A percentile compares a stretch with the other conserved stretches of the same genome.
These are phyloP conservation scores for Ochetophila trinervis DNA, from an alignment of 306 rosid species.

Conservation along the genomic window DNA sequence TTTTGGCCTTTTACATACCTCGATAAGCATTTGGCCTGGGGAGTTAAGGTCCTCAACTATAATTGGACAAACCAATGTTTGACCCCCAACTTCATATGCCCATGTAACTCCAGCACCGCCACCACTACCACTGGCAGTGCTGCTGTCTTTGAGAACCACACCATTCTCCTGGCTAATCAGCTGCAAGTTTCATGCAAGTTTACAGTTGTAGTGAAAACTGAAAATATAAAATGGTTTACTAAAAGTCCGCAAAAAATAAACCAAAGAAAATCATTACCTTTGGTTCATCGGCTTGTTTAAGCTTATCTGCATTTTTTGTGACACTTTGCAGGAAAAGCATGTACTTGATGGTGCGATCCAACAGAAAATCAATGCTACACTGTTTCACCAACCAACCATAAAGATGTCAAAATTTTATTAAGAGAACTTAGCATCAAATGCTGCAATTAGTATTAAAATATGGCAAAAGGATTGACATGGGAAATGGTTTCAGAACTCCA, in stretches of 20 bases:
- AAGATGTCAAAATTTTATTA: slow-evolving; percentile 1
- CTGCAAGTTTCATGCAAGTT: slow-evolving; percentile 38
- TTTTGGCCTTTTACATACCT: slow-evolving; percentile 39
- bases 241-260: neutral
- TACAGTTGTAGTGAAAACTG: slow-evolving; percentile 7
- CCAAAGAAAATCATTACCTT: slow-evolving; percentile 48
- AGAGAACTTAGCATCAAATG: neutral
- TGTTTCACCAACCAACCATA: slow-evolving; percentile 43
- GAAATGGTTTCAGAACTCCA: neutral
- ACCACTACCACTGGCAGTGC: slow-evolving; percentile 15
- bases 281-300: slow-evolving; percentile 54
- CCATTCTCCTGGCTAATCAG: slow-evolving; percentile 45
- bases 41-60: slow-evolving; percentile 72
- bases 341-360: slow-evolving; percentile 81
- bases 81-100: slow-evolving; percentile 67
- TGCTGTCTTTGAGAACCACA: slow-evolving; percentile 39
- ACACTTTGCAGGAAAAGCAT: slow-evolving; percentile 71
- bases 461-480: neutral
- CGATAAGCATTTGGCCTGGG: slow-evolving; percentile 86
- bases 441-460: neutral
- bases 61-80: slow-evolving; percentile 71
- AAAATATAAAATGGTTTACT: neutral
- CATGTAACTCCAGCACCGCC: slow-evolving; percentile 61
- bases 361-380: slow-evolving; percentile 90
- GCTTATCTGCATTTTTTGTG: slow-evolving; percentile 60